Evolutionary conservation across 139 green algal genomes (phyloP), one percentile per base, ranked within the genome.

Genomic region (Spirogloea muscicola): DNA sequence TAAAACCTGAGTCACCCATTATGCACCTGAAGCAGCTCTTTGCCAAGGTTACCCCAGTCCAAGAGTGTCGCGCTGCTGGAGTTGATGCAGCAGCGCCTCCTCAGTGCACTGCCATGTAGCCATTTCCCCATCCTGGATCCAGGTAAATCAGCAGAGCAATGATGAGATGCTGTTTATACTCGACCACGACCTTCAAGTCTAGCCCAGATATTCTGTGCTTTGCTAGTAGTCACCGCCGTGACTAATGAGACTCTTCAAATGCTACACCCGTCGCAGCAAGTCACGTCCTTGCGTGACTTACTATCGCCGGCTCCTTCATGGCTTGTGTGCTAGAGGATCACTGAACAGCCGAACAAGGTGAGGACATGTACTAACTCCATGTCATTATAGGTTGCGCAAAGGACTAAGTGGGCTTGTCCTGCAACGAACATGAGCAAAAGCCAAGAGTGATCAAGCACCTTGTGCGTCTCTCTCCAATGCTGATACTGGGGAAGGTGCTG

Each of bases 31-130:
- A n/a, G n/a, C n/a, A n/a, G n/a, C n/a, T n/a, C n/a, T n/a, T n/a
- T n/a, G n/a, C n/a, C n/a, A n/a, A n/a, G n/a, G n/a, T n/a, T 43
- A 68, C 59, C 59, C 59, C 10, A 68, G 25, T 29, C 6, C 25
- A 41, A 68, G 59, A 7, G 59, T 29, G 43, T 68, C 59, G 13
- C n/a, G 59, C 5, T 5, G 25, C 5, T 43, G n/a, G 29, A 68
- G 41, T 31, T 58, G 59, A 5, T 4, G 5, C 59, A 68, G 43
- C 4, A 68, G 59, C 6, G 59, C 59, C 16, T 68, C 59, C 27
- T 68, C 59, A 31, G 59, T 68, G 27, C 59, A 68, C 6, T 68
- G 33, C 59, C 59, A 68, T 6, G 59, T 29, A 34, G 59, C 59
- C 27, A 6, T 29, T 31, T 10, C 33, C 37, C 5, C 59, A 5